Conservation (phyloP, 1,284 basidiomycete species). For the Coriolopsis trogii region DNA sequence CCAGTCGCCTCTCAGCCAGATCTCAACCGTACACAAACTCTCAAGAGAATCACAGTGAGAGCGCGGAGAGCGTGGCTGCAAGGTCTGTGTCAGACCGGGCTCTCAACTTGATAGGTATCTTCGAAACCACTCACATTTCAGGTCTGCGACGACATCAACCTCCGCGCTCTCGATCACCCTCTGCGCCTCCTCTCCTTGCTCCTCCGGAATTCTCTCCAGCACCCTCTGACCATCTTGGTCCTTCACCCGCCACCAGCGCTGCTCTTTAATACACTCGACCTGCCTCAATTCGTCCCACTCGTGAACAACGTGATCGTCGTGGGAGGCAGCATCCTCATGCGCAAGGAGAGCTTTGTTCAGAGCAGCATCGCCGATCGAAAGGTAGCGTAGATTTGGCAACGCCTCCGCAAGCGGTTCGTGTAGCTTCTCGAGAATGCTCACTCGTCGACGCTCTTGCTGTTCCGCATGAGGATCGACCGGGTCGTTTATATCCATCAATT, state of each 20-base stretch:
- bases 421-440: not conserved
- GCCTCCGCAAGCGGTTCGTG: constrained; percentile 2
- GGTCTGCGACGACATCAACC: no score
- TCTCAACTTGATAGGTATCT: no score
- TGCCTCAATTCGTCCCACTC: constrained; percentile 18
- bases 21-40: no score
- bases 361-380: constrained; percentile 6
- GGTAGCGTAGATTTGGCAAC: constrained; percentile 3
- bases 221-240: not conserved
- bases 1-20: no score
- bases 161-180: not conserved
- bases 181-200: constrained; percentile 6
- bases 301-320: not conserved
- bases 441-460: not conserved
- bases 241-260: constrained; percentile 14
- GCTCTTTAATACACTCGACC: not conserved
- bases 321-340: not conserved
- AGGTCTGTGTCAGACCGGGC: no score
- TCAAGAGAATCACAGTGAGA: no score
- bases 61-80: no score
- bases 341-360: not conserved
- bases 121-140: no score
- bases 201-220: constrained; percentile 3
- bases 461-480: not conserved
- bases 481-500: not conserved